Base-by-base conservation (phyloP, 2,329 filamentous ascomycete species). In the Aspergillus ibericus region DNA sequence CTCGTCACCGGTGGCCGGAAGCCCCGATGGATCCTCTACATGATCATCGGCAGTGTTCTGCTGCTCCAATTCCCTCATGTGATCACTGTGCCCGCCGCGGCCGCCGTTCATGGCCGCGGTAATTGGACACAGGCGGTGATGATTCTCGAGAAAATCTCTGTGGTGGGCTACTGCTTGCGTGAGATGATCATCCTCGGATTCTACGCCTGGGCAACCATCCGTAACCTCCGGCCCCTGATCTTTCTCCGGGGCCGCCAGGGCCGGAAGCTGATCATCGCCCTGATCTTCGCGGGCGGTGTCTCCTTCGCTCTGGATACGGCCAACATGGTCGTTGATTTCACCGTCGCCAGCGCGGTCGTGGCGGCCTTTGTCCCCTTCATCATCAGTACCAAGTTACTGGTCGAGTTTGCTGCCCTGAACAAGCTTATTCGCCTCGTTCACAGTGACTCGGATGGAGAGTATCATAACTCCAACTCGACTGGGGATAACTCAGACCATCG, bases 191-290 rank as follows among this genome's bases (percentile, higher is more conserved):
- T 85, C 50, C 81, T 80, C 4, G 70, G 70, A 0, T 69, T 83
- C 18, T 85, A 83, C 66, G 81, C 85, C 36, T 71, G 68, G 63
- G 80, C 83, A 61, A 80, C 82, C 0, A 64, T 78, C 46, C 76
- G 73, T 1, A 61, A 61, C 3, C 61, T 72, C 0, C 61, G 63
- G 4, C 67, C 67, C 75, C 72, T 83, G 16, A 69, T 83, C 35
- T 71, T 72, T 5, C 56, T 75, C 2, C 76, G 79, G 25, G 71
- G 75, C 35, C 61, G 64, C 13, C 66, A 70, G 51, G 75, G 73
- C 5, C 70, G 70, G 29, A 68, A 69, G 22, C 71, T 81, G 15
- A 75, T 81, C 66, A 66, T 70, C 15, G 75, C 81, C 53, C 68
- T 82, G 13, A 65, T 82, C 46, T 58, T 72, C 44, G 77, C 80